Percentiles rank a stretch among this genome's conserved stretches.
Evolutionary conservation across 2,329 filamentous ascomycete species (phyloP).

Genomic region (Chaetomiaceae sp.): DNA sequence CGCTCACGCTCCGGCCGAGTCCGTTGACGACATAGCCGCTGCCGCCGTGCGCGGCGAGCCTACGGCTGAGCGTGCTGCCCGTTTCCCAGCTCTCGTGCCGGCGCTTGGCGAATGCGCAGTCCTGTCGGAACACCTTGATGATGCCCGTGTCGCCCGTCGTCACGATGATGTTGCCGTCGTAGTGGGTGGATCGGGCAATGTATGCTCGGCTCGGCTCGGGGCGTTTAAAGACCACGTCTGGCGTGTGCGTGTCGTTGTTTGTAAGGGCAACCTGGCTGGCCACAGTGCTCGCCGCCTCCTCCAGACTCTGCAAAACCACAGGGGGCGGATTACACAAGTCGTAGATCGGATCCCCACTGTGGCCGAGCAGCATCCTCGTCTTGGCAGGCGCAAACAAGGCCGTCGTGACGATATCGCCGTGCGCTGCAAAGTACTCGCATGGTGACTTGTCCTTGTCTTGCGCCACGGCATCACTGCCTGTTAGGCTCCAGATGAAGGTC

Average conservation of each 20-base stretch:
- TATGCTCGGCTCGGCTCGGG: conserved; percentile 72
- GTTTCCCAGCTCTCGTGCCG: conserved; percentile 73
- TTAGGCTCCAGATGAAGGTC: conserved; percentile 84
- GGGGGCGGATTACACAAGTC: conserved; percentile 95
- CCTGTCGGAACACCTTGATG: conserved; percentile 93
- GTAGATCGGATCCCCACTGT: conserved; percentile 88
- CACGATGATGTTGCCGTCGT: conserved; percentile 82
- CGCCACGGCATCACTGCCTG: conserved; percentile 54
- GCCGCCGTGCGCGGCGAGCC: conserved; percentile 55
- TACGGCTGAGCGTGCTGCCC: conserved; percentile 68
- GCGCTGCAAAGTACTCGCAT: conserved; percentile 85
- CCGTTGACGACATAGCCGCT: conserved; percentile 54
- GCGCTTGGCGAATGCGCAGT: conserved; percentile 80
- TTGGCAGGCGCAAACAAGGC: conserved; percentile 77
- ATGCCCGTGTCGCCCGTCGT: conserved; percentile 83
- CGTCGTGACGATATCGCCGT: conserved; percentile 83
- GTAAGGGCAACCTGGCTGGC: conserved; percentile 39
- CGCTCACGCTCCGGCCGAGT: conserved; percentile 54
- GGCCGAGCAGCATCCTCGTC: conserved; percentile 70
- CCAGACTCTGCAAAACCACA: conserved; percentile 70
- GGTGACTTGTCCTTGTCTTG: conserved; percentile 78
- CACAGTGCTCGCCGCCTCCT: conserved; percentile 46
- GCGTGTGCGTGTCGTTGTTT: conserved; percentile 30
- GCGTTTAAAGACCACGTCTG: conserved; percentile 32
- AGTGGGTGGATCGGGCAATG: conserved; percentile 68